These are phyloP conservation scores for Fraxinus sp. DNA, from an alignment of 305 asterid genomes.

Conservation along the genomic window DNA sequence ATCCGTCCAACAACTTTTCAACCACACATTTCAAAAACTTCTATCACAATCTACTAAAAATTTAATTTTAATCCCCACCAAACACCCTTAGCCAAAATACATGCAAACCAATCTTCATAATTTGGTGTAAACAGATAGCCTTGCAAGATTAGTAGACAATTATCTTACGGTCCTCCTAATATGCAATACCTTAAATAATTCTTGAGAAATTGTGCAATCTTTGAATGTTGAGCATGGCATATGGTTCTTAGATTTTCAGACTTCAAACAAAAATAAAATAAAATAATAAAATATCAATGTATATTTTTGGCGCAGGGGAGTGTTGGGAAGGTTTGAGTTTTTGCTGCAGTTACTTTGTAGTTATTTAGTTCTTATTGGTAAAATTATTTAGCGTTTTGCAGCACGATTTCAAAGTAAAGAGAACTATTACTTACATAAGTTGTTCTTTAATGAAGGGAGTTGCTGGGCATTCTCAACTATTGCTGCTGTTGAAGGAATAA, in stretches of 20 bases:
- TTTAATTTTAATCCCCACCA: no score
- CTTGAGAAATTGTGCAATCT: not conserved
- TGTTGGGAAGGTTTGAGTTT: not conserved
- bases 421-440: not conserved
- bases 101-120: not conserved
- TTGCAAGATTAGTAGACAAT: not conserved
- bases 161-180: not conserved
- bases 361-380: not conserved
- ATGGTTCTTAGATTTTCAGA: not conserved
- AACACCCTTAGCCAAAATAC: not conserved
- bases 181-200: not conserved
- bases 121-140: not conserved
- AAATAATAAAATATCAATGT: no score
- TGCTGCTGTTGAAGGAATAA: conserved; percentile 81
- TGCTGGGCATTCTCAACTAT: conserved; percentile 92
- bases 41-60: no score
- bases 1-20: no score
- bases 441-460: conserved; percentile 54
- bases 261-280: no score
- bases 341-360: not conserved
- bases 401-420: not conserved
- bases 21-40: no score
- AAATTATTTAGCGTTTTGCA: not conserved
- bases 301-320: not conserved
- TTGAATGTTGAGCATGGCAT: not conserved